Base-by-base conservation (phyloP, 2,329 filamentous ascomycete genomes). In the Pseudocercospora macadamiae region DNA sequence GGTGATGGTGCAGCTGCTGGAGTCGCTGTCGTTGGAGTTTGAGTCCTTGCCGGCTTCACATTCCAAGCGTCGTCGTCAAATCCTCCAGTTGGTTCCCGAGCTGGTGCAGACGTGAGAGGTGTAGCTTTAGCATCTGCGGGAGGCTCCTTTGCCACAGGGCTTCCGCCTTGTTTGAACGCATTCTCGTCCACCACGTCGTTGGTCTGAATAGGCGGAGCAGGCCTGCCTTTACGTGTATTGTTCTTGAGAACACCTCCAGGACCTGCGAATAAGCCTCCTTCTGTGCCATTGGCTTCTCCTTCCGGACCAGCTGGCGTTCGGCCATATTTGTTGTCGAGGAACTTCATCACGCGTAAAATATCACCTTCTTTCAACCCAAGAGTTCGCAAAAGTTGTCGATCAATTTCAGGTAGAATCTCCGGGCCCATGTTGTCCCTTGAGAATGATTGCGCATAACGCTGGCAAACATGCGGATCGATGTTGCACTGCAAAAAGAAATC, bases 1-100 rank as follows among this genome's bases (percentile, higher is more conserved):
- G 77, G 74, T 25, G 52, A 44, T 9, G 57, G 48, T 14, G 57
- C 37, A 14, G 60, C 47, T 37, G 75, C 66, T 30, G 80, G 71
- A 45, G 77, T n/a, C 67, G 30, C 76, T 62, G 66, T 73, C 55
- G 77, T 64, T 64, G 74, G 57, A 51, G 75, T 63, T 45, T 71
- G 66, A 16, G 87, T 83, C 71, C 86, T 89, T 12, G 89, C 84
- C 16, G 91, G 90, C 77, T 97, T 97, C 51, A 96, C 89, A 69
- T 96, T 91, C 95, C 95, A 99, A 7, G 95, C 95, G 78, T 97
- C 91, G 70, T 97, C 95, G 52, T 99, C 95, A 70, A 97, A 97
- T 2, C 91, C 91, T 47, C 61, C 64, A 51, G 79, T 78, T 59
- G 83, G 68, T 34, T 73, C 78, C 34, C 77, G 73, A 3, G 76